These are phyloP conservation scores for Marasmius oreades DNA, from an alignment of 1,284 basidiomycete genomes.

Conservation along the genomic window DNA sequence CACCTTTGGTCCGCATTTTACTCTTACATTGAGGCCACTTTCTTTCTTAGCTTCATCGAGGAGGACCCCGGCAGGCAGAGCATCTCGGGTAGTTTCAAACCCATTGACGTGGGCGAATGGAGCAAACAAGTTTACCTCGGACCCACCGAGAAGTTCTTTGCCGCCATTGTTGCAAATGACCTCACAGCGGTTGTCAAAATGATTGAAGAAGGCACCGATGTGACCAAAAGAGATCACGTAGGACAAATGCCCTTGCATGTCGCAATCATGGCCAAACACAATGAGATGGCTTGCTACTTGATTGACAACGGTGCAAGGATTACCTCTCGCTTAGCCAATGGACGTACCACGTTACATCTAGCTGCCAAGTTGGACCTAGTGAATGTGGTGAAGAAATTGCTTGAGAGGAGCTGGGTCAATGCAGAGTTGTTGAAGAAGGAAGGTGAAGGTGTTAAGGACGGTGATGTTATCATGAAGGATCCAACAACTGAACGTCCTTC, in stretches of 20 bases:
- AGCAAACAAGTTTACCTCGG: slow-evolving; percentile 55
- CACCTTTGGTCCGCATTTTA: not conserved
- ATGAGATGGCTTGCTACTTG: slow-evolving; percentile 44
- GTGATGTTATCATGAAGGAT: slow-evolving; percentile 24
- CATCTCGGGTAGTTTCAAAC: slow-evolving; percentile 60
- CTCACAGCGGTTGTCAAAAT: slow-evolving; percentile 33
- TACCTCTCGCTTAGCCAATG: slow-evolving; percentile 51
- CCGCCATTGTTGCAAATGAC: slow-evolving; percentile 45
- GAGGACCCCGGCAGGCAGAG: slow-evolving; percentile 59
- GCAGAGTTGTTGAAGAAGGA: slow-evolving; percentile 31
- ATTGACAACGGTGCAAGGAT: slow-evolving; percentile 53
- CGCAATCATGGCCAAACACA: slow-evolving; percentile 42
- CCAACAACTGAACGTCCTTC: slow-evolving; percentile 28
- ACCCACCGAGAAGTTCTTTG: slow-evolving; percentile 48
- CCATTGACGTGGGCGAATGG: slow-evolving; percentile 66
- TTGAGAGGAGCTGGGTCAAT: slow-evolving; percentile 44
- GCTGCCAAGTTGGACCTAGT: slow-evolving; percentile 46
- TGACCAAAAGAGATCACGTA: slow-evolving; percentile 54
- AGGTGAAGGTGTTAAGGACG: slow-evolving; percentile 24
- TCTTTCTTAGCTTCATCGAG: slow-evolving; percentile 42
- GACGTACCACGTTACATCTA: slow-evolving; percentile 50
- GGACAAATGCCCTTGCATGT: slow-evolving; percentile 55
- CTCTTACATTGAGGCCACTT: not conserved
- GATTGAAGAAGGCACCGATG: slow-evolving; percentile 38
- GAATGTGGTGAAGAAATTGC: slow-evolving; percentile 41